Evolutionary conservation across 768 basidiomycete genomes (phyloP), one percentile per base, ranked within the genome.

Genomic region (Russula vinacea): DNA sequence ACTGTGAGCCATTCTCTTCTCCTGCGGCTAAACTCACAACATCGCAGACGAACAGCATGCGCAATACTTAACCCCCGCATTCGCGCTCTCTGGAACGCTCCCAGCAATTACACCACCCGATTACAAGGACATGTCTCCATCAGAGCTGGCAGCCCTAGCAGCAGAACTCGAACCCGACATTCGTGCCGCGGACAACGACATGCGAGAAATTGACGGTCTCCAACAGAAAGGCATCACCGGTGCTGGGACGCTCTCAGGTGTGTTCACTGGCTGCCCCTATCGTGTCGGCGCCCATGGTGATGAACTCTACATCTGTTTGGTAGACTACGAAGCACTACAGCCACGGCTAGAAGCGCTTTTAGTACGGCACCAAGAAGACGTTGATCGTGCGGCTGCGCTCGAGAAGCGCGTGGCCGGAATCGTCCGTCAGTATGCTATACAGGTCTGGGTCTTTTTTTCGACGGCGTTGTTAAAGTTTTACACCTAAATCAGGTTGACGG

Each of bases 131-230:
- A 86, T 92, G 84, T 79, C 86, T 0, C 70, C 83, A 0, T 81
- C 82, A 62, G 89, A 89, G 69, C 76, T 92, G 9, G 87, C 89
- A 45, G 85, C 86, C 0, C 79, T 89, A 60, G 74, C 92, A 11
- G 74, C 80, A 0, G 91, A 94, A 70, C 89, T 93, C 85, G 92
- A 92, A 67, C 82, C 85, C 5, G 92, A 94, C 57, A 84, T 93
- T 56, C 89, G 91, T 35, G 83, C 85, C 37, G 91, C 90, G 11
- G 92, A 93, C 69, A 83, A 88, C 9, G 90, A 92, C 68, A 83
- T 92, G 80, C 82, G 81, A 42, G 91, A 92, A 71, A 89, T 94
- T 37, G 85, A 86, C 62, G 73, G 78, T 16, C 74, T 92, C 52
- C 86, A 89, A 69, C 81, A 81, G 70, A 88, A 84, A 67, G 89